Evolutionary conservation across 108 stramenopile species (phyloP).

Genomic region (Fragilaria radians): DNA sequence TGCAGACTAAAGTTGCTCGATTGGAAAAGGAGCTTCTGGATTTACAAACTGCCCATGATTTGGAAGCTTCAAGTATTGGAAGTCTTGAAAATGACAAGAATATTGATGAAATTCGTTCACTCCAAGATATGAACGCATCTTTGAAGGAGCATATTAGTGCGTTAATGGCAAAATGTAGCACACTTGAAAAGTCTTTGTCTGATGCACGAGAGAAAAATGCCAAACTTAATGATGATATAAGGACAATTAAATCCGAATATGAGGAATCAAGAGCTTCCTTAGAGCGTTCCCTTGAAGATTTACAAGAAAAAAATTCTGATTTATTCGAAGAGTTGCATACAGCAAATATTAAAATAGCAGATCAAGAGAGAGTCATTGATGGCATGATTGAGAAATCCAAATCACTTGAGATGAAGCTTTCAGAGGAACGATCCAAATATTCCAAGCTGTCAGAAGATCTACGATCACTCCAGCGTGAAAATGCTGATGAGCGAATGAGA

Average conservation of each 20-base stretch:
- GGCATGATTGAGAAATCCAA: no score
- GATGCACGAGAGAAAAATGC: constrained; percentile 4
- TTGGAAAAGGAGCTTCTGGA: not conserved
- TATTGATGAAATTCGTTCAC: constrained; percentile 18
- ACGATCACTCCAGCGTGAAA: no score
- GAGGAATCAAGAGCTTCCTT: no score
- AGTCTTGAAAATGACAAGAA: not conserved
- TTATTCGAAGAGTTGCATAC: no score
- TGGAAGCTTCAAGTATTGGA: not conserved
- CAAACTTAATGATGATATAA: constrained; percentile 14
- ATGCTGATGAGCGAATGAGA: no score
- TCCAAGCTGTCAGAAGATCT: no score
- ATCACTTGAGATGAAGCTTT: no score
- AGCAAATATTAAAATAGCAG: no score
- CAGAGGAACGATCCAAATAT: no score
- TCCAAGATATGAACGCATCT: constrained; percentile 31
- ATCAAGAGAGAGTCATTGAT: no score
- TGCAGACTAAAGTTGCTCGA: not conserved
- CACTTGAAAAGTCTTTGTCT: constrained; percentile 11
- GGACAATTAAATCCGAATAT: not conserved
- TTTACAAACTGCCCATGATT: not conserved
- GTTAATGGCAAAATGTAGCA: constrained; percentile 14
- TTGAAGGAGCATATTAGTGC: constrained; percentile 30
- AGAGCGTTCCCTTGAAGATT: no score
- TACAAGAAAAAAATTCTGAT: no score